phyloP scores from a whole-genome alignment of 2,329 filamentous ascomycete genomes.

The Botrytis galanthina region DNA sequence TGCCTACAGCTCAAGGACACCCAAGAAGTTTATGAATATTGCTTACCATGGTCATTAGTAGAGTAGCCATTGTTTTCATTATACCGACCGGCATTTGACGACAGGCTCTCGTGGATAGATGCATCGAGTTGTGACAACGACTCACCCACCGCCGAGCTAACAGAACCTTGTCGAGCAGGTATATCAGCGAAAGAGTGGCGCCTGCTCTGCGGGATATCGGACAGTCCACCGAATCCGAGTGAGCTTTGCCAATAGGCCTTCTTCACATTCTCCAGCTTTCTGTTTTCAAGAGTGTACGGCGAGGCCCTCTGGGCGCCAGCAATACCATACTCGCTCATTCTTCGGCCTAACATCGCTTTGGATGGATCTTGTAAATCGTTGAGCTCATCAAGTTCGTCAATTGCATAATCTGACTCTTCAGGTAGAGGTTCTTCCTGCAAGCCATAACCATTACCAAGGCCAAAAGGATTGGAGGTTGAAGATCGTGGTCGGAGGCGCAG shows the following conservation, averaged over 20 bases:
- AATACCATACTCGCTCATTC: constrained; percentile 41
- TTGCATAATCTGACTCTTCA: constrained; percentile 68
- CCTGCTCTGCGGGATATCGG: constrained; percentile 68
- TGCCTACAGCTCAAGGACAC: not conserved
- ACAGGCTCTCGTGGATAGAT: constrained; percentile 33
- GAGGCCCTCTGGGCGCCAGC: constrained; percentile 36
- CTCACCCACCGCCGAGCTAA: constrained; percentile 57
- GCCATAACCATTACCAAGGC: constrained; percentile 55
- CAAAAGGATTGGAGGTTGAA: constrained; percentile 53
- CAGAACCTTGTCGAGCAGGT: constrained; percentile 61
- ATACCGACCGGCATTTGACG: constrained; percentile 36
- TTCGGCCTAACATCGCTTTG: constrained; percentile 36
- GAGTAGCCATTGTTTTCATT: constrained; percentile 34
- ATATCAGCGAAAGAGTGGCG: constrained; percentile 77
- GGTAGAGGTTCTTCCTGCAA: constrained; percentile 59
- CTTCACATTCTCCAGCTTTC: constrained; percentile 63
- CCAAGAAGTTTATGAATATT: not conserved
- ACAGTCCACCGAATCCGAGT: constrained; percentile 60
- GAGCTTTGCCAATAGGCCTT: constrained; percentile 71
- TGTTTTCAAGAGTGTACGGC: constrained; percentile 51
- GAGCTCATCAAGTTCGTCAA: constrained; percentile 66
- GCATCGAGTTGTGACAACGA: constrained; percentile 41
- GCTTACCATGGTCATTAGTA: constrained; percentile 40
- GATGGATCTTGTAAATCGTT: constrained; percentile 46
- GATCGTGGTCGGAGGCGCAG: constrained; percentile 56